These are phyloP conservation scores for Neospermospora avenae DNA, from an alignment of 2,329 filamentous ascomycete species.

Conservation along the genomic window DNA sequence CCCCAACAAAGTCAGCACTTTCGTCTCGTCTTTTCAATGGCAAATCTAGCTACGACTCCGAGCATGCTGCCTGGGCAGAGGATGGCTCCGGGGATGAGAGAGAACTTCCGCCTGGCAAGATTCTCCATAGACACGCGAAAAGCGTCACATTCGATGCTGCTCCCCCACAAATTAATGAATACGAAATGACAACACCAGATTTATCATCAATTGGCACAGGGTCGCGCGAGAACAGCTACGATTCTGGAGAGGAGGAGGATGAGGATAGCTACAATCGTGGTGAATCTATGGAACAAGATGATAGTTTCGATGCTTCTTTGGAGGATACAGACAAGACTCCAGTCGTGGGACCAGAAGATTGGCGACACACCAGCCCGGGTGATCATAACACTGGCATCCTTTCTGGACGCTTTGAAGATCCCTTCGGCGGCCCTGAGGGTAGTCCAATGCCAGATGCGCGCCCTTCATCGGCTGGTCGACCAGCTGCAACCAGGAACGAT, in stretches of 20 bases:
- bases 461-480: constrained; percentile 41
- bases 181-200: constrained; percentile 96
- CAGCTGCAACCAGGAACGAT: constrained; percentile 61
- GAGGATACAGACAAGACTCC: constrained; percentile 97
- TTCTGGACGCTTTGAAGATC: constrained; percentile 49
- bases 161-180: constrained; percentile 93
- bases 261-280: constrained; percentile 55
- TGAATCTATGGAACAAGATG: constrained; percentile 59
- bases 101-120: constrained; percentile 61
- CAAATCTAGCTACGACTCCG: constrained; percentile 60
- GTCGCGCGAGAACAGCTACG: constrained; percentile 90
- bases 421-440: constrained; percentile 60
- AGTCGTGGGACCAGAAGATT: constrained; percentile 95
- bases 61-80: constrained; percentile 65
- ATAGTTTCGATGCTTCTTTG: constrained; percentile 93
- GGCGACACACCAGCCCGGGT: constrained; percentile 69
- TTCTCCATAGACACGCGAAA: constrained; percentile 81
- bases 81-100: constrained; percentile 59
- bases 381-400: constrained; percentile 29
- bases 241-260: constrained; percentile 74
- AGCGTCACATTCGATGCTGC: constrained; percentile 96
- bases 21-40: constrained; percentile 64
- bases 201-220: constrained; percentile 87
- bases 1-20: constrained; percentile 87
- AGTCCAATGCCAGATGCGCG: constrained; percentile 61